These are phyloP conservation scores for Spiraea crenata DNA, from an alignment of 331 rosid genomes.

Conservation along the genomic window DNA sequence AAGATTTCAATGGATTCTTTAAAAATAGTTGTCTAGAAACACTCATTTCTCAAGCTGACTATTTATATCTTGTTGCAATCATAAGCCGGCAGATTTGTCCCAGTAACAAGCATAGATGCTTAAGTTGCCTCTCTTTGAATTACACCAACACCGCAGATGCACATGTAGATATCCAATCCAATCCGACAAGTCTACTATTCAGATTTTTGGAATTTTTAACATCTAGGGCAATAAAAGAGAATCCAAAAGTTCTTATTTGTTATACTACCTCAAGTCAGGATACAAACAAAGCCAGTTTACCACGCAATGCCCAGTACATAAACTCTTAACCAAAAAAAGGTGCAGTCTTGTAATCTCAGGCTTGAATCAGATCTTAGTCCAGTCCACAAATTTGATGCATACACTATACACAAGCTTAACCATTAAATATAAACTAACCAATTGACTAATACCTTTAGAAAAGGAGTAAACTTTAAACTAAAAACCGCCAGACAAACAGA, in stretches of 20 bases:
- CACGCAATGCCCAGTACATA: constrained; percentile 2
- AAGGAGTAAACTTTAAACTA: background rate
- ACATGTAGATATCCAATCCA: background rate
- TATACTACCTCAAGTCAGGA: background rate
- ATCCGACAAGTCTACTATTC: background rate
- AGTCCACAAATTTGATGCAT: background rate
- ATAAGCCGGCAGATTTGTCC: background rate
- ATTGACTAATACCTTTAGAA: constrained; percentile 16
- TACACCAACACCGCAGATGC: background rate
- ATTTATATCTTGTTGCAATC: background rate
- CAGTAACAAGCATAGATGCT: background rate
- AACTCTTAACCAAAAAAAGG: background rate
- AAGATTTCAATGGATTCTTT: background rate
- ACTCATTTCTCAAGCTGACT: background rate
- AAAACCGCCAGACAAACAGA: background rate
- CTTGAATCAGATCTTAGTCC: constrained; percentile 27
- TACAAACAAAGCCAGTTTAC: constrained; percentile 11
- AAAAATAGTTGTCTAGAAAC: background rate
- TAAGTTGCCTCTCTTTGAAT: background rate
- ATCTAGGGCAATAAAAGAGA: constrained; percentile 16
- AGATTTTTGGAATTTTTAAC: background rate
- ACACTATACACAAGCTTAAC: constrained; percentile 10
- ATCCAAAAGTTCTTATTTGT: background rate
- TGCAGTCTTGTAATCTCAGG: background rate
- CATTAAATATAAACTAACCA: constrained; percentile 4